Percentiles rank a stretch among this genome's conserved stretches.
Conservation (phyloP, 2,329 filamentous ascomycete genomes). For the Tothia fuscella region DNA sequence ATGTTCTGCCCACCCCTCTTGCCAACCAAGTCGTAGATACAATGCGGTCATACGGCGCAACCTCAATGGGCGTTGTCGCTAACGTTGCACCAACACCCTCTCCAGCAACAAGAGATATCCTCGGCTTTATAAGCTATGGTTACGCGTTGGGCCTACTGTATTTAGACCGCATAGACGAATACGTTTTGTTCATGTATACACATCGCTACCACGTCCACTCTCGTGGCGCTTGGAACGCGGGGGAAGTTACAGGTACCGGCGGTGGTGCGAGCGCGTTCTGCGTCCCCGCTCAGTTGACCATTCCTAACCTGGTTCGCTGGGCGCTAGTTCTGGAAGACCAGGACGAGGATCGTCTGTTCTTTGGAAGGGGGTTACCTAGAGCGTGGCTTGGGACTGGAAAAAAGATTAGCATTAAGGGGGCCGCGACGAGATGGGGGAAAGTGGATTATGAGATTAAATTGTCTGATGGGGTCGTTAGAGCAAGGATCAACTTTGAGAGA, state of each 20-base stretch:
- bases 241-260: constrained; percentile 3
- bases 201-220: constrained; percentile 9
- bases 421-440: constrained; percentile 6
- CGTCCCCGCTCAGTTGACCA: constrained; percentile 5
- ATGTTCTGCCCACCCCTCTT: constrained; percentile 4
- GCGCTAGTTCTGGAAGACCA: constrained; percentile 8
- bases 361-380: constrained; percentile 6
- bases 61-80: constrained; percentile 6
- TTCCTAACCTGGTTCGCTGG: constrained; percentile 7
- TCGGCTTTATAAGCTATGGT: constrained; percentile 9
- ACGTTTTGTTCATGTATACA: constrained; percentile 8
- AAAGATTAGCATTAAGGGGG: constrained; percentile 4
- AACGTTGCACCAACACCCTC: constrained; percentile 1
- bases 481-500: constrained; percentile 3
- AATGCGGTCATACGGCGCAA: constrained; percentile 8
- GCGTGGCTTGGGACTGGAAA: constrained; percentile 6
- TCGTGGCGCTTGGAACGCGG: constrained; percentile 6
- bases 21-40: constrained; percentile 1
- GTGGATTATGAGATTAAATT: constrained; percentile 8
- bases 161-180: constrained; percentile 7
- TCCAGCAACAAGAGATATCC: constrained; percentile 2
- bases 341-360: constrained; percentile 3
- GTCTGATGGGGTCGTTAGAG: not conserved
- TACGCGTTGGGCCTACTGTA: constrained; percentile 6
- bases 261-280: constrained; percentile 6